Evolutionary conservation across 768 basidiomycete genomes (phyloP).

Genomic region (Termitomyces bulborhizus): DNA sequence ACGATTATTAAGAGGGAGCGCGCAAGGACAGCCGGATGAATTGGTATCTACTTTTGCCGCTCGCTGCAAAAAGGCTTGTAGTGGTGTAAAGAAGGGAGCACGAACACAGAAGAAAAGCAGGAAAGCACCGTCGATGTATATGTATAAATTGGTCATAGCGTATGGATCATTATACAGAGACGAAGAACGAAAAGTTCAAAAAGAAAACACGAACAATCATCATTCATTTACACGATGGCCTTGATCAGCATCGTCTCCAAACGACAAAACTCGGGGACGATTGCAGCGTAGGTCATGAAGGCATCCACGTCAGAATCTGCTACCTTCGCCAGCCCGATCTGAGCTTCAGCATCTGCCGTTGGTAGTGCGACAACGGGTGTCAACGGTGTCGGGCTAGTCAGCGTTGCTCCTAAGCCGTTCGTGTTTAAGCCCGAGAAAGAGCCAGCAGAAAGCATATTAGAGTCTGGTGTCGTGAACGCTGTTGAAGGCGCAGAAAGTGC

Average conservation of each 20-base stretch:
- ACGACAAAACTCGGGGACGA: slow-evolving; percentile 78
- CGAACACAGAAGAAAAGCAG: slow-evolving; percentile 5
- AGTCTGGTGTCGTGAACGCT: slow-evolving; percentile 62
- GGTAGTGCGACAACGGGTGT: slow-evolving; percentile 68
- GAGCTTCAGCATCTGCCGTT: slow-evolving; percentile 66
- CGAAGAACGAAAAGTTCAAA: background rate
- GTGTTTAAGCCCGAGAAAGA: slow-evolving; percentile 24
- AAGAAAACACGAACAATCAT: background rate
- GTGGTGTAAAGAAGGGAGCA: background rate
- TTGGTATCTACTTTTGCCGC: slow-evolving; percentile 14
- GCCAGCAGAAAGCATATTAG: slow-evolving; percentile 27
- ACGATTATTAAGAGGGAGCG: slow-evolving; percentile 7
- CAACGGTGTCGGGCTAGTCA: slow-evolving; percentile 51
- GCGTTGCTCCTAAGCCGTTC: slow-evolving; percentile 29
- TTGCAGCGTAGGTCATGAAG: slow-evolving; percentile 80
- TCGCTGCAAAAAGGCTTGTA: background rate
- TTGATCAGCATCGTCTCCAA: slow-evolving; percentile 77
- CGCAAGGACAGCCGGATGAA: slow-evolving; percentile 7
- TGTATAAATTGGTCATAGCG: background rate
- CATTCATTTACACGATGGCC: slow-evolving; percentile 34
- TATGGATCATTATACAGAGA: slow-evolving; percentile 6
- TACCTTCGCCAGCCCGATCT: slow-evolving; percentile 74
- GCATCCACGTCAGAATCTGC: slow-evolving; percentile 82
- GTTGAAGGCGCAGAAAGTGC: slow-evolving; percentile 26
- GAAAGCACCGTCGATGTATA: slow-evolving; percentile 10